Evolutionary conservation across 495 filamentous ascomycete species (phyloP).

Genomic region (Penicillium pulvis): DNA sequence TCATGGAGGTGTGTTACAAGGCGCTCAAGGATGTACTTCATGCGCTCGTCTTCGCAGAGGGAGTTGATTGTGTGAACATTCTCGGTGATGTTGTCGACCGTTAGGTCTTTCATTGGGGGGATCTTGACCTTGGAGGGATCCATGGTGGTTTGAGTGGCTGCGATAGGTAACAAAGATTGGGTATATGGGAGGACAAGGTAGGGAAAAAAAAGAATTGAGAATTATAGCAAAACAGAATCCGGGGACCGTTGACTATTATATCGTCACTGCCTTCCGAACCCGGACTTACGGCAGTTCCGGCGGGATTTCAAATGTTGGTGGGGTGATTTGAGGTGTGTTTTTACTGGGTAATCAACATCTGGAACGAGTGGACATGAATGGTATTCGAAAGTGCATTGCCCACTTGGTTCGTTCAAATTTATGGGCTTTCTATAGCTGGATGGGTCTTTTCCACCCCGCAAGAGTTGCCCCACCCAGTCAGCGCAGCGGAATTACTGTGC

Average conservation of each 20-base stretch:
- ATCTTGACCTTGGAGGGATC: constrained; percentile 53
- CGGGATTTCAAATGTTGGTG: constrained; percentile 9
- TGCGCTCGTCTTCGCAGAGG: constrained; percentile 61
- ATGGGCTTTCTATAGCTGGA: background rate
- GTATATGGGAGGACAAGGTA: background rate
- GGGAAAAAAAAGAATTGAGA: constrained; percentile 1
- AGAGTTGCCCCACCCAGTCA: constrained; percentile 9
- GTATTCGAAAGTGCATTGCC: background rate
- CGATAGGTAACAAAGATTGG: background rate
- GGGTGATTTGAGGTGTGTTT: background rate
- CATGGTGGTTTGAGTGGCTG: constrained; percentile 35
- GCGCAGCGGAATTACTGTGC: constrained; percentile 19
- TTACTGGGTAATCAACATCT: background rate
- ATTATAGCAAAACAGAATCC: constrained; percentile 6
- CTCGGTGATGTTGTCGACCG: constrained; percentile 80
- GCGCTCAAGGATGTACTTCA: constrained; percentile 72
- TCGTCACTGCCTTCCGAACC: background rate
- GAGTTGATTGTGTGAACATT: constrained; percentile 77
- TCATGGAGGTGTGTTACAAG: constrained; percentile 81
- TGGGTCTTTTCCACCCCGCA: constrained; percentile 19
- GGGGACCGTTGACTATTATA: constrained; percentile 11
- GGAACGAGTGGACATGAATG: background rate
- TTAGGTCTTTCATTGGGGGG: constrained; percentile 70
- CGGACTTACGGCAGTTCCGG: constrained; percentile 12
- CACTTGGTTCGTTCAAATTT: constrained; percentile 5